Evolutionary conservation across 768 basidiomycete species (phyloP), one percentile per base, ranked within the genome.

Genomic region (Peribolospora kevripleyi): DNA sequence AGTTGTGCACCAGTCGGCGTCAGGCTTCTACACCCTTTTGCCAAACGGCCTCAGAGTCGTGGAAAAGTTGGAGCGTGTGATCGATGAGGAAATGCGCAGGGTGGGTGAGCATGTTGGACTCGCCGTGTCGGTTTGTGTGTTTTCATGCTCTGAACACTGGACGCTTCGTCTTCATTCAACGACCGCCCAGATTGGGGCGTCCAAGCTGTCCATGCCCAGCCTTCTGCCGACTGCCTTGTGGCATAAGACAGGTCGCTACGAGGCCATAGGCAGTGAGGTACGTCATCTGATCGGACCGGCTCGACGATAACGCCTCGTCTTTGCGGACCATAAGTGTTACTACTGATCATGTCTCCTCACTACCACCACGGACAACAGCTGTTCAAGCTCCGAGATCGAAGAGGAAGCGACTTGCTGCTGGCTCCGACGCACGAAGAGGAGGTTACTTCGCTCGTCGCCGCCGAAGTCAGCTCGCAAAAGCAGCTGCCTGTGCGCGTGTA

Each of bases 361-460:
- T 13, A 11, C 36, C 51, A 58, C 25, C 25, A 25, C 25, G 25
- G 25, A 25, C 25, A 25, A 25, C 25, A 25, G 57, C 54, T 58
- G 1, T 58, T 42, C 25, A 13, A 50, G 11, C 50, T 58, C 10
- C 41, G 53, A 50, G 57, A 58, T 38, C 55, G 57, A 3, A 50
- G 49, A 45, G 47, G 51, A 40, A n/a, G 42, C 11, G 51, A 58
- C 4, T 51, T 51, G 55, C 46, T 58, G 11, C 57, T 58, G 3
- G 57, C 50, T 11, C 57, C 57, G 40, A 58, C 57, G 3, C 55
- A 55, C 43, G 57, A 58, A 45, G 57, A 58, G 48, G 57, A 58
- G 46, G 49, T 58, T 38, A 58, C 57, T 11, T 13, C 55, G 6
- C 51, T 58, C n/a, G 55, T 58, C 11, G 50, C 54, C 8, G 48